Evolutionary conservation across 805 yeast species (phyloP).

Genomic region (Dipodascus geniculatus): DNA sequence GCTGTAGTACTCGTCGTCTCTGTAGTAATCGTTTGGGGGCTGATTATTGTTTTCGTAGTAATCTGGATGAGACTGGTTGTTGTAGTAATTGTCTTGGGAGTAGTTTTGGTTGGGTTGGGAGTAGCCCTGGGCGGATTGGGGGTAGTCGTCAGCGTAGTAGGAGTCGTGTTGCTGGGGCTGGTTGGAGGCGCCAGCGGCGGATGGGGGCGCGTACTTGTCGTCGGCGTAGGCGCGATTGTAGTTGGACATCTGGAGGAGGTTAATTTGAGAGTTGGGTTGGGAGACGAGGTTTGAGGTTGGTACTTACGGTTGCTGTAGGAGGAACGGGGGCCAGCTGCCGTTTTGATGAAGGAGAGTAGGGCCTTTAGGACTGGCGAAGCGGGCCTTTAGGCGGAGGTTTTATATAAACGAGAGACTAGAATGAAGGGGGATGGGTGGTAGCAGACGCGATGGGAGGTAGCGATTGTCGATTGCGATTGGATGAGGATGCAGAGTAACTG

Average conservation of each 20-base stretch:
- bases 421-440: slow-evolving; percentile 2
- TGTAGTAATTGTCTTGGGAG: slow-evolving; percentile 30
- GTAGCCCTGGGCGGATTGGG: slow-evolving; percentile 6
- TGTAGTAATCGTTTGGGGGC: slow-evolving; percentile 13
- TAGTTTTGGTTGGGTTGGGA: slow-evolving; percentile 22
- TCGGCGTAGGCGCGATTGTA: slow-evolving; percentile 8
- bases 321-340: too few species aligned
- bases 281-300: too few species aligned
- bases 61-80: slow-evolving; percentile 29
- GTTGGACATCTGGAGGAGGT: slow-evolving; percentile 5
- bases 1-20: background rate
- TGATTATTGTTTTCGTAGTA: slow-evolving; percentile 16
- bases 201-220: slow-evolving; percentile 15
- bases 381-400: background rate
- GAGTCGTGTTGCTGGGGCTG: slow-evolving; percentile 17
- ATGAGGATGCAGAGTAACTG: too few species aligned
- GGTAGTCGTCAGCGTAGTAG: slow-evolving; percentile 10
- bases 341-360: too few species aligned
- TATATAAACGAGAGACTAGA: background rate
- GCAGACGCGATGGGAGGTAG: too few species aligned
- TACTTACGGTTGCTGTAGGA: too few species aligned
- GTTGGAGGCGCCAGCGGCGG: slow-evolving; percentile 13
- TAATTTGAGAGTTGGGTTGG: slow-evolving; percentile 3
- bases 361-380: too few species aligned
- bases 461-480: too few species aligned